A percentile compares a stretch with the other conserved stretches of the same genome.
Conservation (phyloP, 1,284 basidiomycete genomes). For the Trametes sp. region DNA sequence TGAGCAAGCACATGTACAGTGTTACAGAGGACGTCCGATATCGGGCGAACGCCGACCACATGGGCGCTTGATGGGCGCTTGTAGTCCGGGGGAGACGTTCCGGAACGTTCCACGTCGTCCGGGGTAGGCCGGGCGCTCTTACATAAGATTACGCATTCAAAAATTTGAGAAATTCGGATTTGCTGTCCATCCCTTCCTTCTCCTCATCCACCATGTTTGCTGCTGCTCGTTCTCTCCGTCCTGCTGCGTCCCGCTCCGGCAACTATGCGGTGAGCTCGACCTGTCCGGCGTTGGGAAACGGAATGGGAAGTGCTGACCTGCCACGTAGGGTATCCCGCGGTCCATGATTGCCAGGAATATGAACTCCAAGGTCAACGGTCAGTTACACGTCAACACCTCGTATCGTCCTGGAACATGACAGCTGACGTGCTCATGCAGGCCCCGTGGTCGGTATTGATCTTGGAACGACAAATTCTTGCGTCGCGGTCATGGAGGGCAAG, state of each 20-base stretch:
- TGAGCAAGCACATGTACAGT: too few relatives aligned
- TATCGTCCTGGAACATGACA: background rate
- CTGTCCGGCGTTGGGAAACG: background rate
- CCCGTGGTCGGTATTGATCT: constrained; percentile 88
- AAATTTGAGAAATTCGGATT: constrained; percentile 32
- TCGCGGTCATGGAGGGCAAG: constrained; percentile 96
- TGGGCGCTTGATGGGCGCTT: too few relatives aligned
- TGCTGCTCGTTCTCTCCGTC: constrained; percentile 66
- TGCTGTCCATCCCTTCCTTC: constrained; percentile 42
- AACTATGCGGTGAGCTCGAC: constrained; percentile 65
- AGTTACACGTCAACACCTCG: constrained; percentile 31
- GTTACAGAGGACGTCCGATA: too few relatives aligned
- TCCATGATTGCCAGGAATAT: constrained; percentile 80
- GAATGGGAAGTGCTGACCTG: constrained; percentile 19
- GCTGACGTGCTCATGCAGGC: constrained; percentile 36
- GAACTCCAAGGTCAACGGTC: constrained; percentile 84
- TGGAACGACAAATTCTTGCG: constrained; percentile 93
- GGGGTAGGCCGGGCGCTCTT: constrained; percentile 29
- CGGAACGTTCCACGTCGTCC: constrained; percentile 34
- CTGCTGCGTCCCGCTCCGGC: constrained; percentile 64
- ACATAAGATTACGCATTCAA: constrained; percentile 38
- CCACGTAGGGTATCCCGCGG: constrained; percentile 66
- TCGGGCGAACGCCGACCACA: too few relatives aligned
- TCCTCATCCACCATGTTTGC: constrained; percentile 67
- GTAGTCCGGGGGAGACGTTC: constrained; percentile 18